phyloP scores from a whole-genome alignment of 129 eudicot genomes.

The Calendula officinalis region DNA sequence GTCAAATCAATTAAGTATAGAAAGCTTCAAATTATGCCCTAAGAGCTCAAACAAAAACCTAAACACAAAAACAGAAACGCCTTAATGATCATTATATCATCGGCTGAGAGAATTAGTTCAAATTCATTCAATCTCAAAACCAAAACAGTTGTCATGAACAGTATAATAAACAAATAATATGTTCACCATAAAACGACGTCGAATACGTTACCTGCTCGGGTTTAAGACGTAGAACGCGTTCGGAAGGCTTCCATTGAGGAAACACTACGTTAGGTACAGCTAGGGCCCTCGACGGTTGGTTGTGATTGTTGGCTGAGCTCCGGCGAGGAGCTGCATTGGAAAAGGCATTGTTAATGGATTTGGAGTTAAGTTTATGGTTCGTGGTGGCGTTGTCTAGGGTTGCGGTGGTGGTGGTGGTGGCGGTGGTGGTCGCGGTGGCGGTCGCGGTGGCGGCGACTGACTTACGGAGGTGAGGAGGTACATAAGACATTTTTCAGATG shows the following conservation, averaged over 20 bases:
- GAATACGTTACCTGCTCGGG: slow-evolving; percentile 54
- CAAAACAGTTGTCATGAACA: background rate
- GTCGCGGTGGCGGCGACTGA: slow-evolving; percentile 43
- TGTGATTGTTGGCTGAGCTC: slow-evolving; percentile 46
- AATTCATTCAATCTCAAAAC: slow-evolving; percentile 8
- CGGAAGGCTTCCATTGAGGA: slow-evolving; percentile 81
- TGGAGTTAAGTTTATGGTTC: slow-evolving; percentile 33
- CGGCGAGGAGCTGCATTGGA: slow-evolving; percentile 52
- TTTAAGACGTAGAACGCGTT: slow-evolving; percentile 69
- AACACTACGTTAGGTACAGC: slow-evolving; percentile 47
- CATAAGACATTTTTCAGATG: slow-evolving; percentile 47
- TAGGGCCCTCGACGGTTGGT: slow-evolving; percentile 36
- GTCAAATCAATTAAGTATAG: too few species aligned
- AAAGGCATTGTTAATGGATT: slow-evolving; percentile 37
- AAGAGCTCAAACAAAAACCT: slow-evolving; percentile 22
- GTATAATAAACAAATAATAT: background rate
- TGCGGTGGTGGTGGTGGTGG: slow-evolving; percentile 29
- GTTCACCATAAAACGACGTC: too few species aligned
- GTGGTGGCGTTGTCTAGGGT: slow-evolving; percentile 30
- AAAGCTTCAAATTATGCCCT: slow-evolving; percentile 15
- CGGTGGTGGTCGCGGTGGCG: slow-evolving; percentile 9
- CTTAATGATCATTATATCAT: slow-evolving; percentile 9
- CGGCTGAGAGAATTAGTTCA: background rate
- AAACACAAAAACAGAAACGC: slow-evolving; percentile 14
- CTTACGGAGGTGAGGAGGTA: slow-evolving; percentile 84